phyloP scores from a whole-genome alignment of 2,329 filamentous ascomycete genomes.

The Lojkania enalia region DNA sequence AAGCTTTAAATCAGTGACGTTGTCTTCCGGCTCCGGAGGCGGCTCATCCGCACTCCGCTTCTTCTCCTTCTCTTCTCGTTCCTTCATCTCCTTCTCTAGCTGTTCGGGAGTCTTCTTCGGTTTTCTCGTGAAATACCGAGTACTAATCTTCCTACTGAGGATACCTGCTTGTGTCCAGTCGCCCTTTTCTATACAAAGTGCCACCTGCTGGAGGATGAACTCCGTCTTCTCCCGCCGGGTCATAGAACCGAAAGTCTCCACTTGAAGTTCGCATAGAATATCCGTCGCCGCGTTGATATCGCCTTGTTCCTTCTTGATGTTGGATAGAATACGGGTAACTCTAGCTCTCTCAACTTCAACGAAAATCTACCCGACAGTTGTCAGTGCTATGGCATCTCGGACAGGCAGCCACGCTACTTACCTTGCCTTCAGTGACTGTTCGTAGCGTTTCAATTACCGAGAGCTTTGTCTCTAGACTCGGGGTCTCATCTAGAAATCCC shows the following conservation, averaged over 20 bases:
- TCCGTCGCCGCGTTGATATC: conserved; percentile 89
- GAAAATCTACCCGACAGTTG: conserved; percentile 72
- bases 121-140: conserved; percentile 85
- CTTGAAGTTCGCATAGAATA: conserved; percentile 94
- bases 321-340: conserved; percentile 89
- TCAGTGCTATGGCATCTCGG: conserved; percentile 21
- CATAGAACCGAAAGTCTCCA: conserved; percentile 99
- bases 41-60: conserved; percentile 76
- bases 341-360: conserved; percentile 97
- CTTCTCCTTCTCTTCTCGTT: conserved; percentile 80
- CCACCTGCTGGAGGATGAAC: conserved; percentile 94
- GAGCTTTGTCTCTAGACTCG: conserved; percentile 83
- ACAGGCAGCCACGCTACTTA: conserved; percentile 38
- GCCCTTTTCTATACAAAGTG: conserved; percentile 89
- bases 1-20: conserved; percentile 95
- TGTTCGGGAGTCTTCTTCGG: conserved; percentile 89
- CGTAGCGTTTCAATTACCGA: conserved; percentile 92
- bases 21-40: conserved; percentile 76
- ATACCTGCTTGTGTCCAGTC: conserved; percentile 97
- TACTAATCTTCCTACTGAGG: conserved; percentile 95
- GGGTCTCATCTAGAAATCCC: conserved; percentile 84
- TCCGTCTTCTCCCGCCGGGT: conserved; percentile 96
- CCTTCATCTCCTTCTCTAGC: conserved; percentile 87
- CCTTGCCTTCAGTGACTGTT: conserved; percentile 97
- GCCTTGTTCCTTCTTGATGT: conserved; percentile 96